Evolutionary conservation across 768 basidiomycete genomes (phyloP), one percentile per base, ranked within the genome.

Genomic region (Exidia glandulosa): DNA sequence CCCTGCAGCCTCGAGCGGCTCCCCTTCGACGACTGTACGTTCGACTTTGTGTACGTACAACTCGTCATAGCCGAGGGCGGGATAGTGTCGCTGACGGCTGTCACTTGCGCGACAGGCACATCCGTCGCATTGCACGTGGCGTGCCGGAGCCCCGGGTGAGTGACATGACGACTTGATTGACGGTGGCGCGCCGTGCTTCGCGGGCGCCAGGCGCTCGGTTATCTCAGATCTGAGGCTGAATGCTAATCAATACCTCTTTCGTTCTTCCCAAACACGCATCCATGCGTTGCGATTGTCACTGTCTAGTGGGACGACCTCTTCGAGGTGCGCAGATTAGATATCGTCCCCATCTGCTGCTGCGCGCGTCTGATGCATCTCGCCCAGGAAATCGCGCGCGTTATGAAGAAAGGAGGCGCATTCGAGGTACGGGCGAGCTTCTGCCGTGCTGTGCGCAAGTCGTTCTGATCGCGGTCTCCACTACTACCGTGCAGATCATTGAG

Each of bases 391-490:
- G 71, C 74, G 14, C 79, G 88, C 23, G 83, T 90, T 1, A 81
- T 89, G 81, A 87, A 84, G 68, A 79, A 85, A 12, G 86, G 86
- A 36, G 86, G 76, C n/a, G 81, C 83, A 5, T 79, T 89, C 59
- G 86, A 88, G 74, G 85, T 83, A 63, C 47, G 71, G 66, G n/a
- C 25, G 54, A 7, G 41, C 23, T 50, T 57, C 34, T 32, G 33
- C 12, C 25, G 23, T 57, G 3, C 4, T n/a, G 59, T 52, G 10
- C 16, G 27, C 36, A 2, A 34, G 6, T 50, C 14, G 7, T 14
- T 48, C 45, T 50, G 25, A 10, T n/a, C n/a, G n/a, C 27, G 16
- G 52, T 61, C 19, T 33, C 27, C 56, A 14, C 10, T 45, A 25
- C 30, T 10, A 29, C 50, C 29, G 50, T 23, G 32, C 61, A 86